phyloP scores from a whole-genome alignment of 2,329 filamentous ascomycete species.

The Zasmidium cellare region DNA sequence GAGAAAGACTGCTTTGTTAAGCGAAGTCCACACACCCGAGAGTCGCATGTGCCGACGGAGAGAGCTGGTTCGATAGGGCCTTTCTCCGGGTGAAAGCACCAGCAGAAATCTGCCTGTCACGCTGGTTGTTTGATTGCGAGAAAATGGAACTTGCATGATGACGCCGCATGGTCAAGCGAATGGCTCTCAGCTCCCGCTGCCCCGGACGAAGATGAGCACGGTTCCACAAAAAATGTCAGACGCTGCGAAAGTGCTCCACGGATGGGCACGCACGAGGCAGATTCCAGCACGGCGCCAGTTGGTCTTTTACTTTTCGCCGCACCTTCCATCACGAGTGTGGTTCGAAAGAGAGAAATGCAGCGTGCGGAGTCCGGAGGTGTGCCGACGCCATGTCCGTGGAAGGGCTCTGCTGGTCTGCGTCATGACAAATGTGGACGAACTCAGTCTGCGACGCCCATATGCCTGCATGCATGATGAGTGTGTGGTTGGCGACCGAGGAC shows the following conservation, averaged over 20 bases:
- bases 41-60: background rate
- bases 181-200: background rate
- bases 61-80: background rate
- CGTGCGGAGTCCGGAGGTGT: background rate
- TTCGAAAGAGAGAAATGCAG: too few relatives aligned
- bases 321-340: background rate
- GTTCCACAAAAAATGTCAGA: background rate
- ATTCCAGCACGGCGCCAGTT: background rate
- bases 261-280: background rate
- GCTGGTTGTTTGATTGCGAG: too few relatives aligned
- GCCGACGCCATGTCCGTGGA: background rate
- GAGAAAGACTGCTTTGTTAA: background rate
- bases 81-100: background rate
- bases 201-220: background rate
- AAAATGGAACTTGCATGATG: too few relatives aligned
- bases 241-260: background rate
- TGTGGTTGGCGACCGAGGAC: background rate
- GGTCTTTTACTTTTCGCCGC: background rate
- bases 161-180: background rate
- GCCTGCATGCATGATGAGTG: too few relatives aligned
- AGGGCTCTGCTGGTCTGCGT: too few relatives aligned
- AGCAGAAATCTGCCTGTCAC: too few relatives aligned
- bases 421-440: background rate
- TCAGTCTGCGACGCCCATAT: background rate
- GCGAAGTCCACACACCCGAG: background rate